phyloP scores from a whole-genome alignment of 2,329 filamentous ascomycete genomes.

The Paecilomyces variotii region DNA sequence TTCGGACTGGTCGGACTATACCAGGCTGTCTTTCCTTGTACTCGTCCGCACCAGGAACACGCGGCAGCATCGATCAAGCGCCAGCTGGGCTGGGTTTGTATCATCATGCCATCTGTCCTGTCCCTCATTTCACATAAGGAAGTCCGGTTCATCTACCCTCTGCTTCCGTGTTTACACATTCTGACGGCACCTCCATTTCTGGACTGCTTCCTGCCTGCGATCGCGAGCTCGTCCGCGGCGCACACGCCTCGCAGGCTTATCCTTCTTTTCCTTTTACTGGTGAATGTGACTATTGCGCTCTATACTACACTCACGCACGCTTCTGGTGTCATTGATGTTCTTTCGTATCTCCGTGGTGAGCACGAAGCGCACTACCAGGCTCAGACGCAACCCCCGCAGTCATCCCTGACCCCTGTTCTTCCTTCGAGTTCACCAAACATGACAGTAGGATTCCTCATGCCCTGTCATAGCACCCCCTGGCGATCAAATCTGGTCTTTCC shows the following conservation, averaged over 20 bases:
- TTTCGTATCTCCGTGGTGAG: slow-evolving; percentile 65
- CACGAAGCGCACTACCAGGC: slow-evolving; percentile 54
- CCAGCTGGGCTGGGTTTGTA: slow-evolving; percentile 50
- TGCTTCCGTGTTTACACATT: slow-evolving; percentile 78
- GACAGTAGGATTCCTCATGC: slow-evolving; percentile 74
- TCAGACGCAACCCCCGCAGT: slow-evolving; percentile 21
- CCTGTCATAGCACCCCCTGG: slow-evolving; percentile 95
- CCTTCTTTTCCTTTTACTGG: slow-evolving; percentile 50
- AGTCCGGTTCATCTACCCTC: slow-evolving; percentile 90
- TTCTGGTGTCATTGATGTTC: slow-evolving; percentile 65
- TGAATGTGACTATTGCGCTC: slow-evolving; percentile 63
- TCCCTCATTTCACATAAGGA: slow-evolving; percentile 90
- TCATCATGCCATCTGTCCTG: slow-evolving; percentile 54
- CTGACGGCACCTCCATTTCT: slow-evolving; percentile 62
- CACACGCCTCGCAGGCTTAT: slow-evolving; percentile 43
- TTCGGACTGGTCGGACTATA: slow-evolving; percentile 63
- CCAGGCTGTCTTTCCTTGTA: slow-evolving; percentile 35
- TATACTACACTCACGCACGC: slow-evolving; percentile 76
- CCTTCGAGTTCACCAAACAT: slow-evolving; percentile 20
- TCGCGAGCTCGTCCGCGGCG: slow-evolving; percentile 22
- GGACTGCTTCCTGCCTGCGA: slow-evolving; percentile 52
- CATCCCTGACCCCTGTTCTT: slow-evolving; percentile 1
- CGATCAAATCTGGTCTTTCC: slow-evolving; percentile 76
- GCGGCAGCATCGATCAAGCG: slow-evolving; percentile 37
- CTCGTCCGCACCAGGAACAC: slow-evolving; percentile 21